Conservation (phyloP, 2,329 filamentous ascomycete genomes). For the Aspergillus tubingensis region DNA sequence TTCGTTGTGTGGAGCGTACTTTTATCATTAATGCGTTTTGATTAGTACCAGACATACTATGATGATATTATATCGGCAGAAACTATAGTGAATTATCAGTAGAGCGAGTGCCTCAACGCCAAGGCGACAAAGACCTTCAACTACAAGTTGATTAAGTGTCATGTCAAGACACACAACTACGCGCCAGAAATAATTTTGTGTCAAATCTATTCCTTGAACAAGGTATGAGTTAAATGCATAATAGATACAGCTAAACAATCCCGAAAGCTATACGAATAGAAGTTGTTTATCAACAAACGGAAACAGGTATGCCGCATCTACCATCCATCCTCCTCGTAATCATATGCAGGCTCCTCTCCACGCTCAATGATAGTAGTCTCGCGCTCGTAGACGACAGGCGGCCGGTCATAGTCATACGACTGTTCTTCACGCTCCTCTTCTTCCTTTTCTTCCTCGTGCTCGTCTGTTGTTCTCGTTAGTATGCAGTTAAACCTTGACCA, state of each 20-base stretch:
- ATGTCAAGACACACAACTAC: too few species aligned
- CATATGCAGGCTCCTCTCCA: conserved; percentile 1
- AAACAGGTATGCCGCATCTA: not conserved
- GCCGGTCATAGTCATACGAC: not conserved
- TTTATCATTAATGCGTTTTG: too few species aligned
- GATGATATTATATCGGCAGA: too few species aligned
- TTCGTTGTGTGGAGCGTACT: too few species aligned
- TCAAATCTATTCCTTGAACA: not conserved
- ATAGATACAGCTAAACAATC: not conserved
- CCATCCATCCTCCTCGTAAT: conserved; percentile 1
- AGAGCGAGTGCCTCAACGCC: too few species aligned
- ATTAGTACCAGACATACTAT: too few species aligned
- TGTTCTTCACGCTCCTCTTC: not conserved
- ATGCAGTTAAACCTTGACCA: not conserved
- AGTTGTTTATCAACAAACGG: not conserved
- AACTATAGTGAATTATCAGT: too few species aligned
- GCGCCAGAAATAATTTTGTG: too few species aligned
- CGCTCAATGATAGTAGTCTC: not conserved
- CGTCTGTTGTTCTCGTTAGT: conserved; percentile 3
- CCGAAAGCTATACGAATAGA: not conserved
- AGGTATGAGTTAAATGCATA: not conserved
- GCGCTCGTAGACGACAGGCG: not conserved
- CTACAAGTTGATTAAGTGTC: too few species aligned
- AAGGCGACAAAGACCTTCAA: too few species aligned
- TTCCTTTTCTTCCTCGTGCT: conserved; percentile 9